A percentile compares a stretch with the other conserved stretches of the same genome.
Evolutionary conservation across 139 green algal species (phyloP).

Genomic region (Chara braunii): DNA sequence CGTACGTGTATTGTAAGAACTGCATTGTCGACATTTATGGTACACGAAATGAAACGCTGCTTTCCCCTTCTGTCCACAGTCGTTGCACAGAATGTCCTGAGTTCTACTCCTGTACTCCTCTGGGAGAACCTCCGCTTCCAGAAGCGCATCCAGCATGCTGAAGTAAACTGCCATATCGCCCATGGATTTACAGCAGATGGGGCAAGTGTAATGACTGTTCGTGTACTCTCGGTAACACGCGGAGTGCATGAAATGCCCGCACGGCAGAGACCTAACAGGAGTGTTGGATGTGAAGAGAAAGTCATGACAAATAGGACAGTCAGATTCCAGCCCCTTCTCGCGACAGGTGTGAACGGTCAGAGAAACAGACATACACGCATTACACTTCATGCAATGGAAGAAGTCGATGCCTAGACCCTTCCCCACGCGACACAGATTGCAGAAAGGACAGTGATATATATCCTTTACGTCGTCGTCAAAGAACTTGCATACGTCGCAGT

Average conservation of each 20-base stretch:
- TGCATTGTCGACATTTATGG: conserved; percentile 77
- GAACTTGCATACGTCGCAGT: conserved; percentile 93
- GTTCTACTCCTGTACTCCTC: conserved; percentile 33
- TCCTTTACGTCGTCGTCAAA: conserved; percentile 70
- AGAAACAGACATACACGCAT: conserved; percentile 87
- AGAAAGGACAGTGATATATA: conserved; percentile 99
- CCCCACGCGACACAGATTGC: conserved; percentile 86
- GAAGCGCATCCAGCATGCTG: conserved; percentile 86
- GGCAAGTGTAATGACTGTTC: conserved; percentile 85
- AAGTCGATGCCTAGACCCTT: conserved; percentile 80
- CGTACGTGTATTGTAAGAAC: conserved; percentile 83
- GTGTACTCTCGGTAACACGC: conserved; percentile 83
- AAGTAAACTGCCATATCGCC: conserved; percentile 96
- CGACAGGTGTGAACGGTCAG: conserved; percentile 80
- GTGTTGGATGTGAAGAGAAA: conserved; percentile 79
- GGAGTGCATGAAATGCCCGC: conserved; percentile 94
- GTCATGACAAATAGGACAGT: conserved; percentile 94
- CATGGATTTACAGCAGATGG: conserved; percentile 85
- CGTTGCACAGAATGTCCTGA: conserved; percentile 87
- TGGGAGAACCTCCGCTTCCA: conserved; percentile 56
- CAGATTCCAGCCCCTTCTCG: conserved; percentile 64
- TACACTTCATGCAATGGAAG: conserved; percentile 98
- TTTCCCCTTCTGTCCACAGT: conserved; percentile 63
- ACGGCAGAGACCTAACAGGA: conserved; percentile 73
- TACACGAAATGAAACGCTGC: conserved; percentile 92